Base-by-base conservation (phyloP, 495 filamentous ascomycete genomes). In the Viridothelium virens region DNA sequence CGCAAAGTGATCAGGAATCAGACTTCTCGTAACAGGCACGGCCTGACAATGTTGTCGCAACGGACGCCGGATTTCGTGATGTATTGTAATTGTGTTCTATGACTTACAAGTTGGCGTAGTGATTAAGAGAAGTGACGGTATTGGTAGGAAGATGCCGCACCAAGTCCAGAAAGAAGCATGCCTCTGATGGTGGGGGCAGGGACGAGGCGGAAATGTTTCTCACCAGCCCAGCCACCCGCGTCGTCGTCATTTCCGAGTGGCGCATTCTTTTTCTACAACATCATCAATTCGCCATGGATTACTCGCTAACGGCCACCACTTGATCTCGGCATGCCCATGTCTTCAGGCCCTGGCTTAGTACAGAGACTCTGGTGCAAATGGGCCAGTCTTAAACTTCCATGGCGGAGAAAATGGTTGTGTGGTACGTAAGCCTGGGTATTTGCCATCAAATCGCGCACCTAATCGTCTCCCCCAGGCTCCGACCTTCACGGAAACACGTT, bases 401-500 rank as follows among this genome's bases (percentile, higher is more conserved):
- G 94, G 94, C 84, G 94, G 69, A 87, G 83, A 69, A 84, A 84
- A 50, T 91, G 87, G 75, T 85, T 96, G 50, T 83, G 89, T 66
- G 92, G 92, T 92, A 73, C 72, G 84, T 73, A 47, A 3, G 37
- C 38, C 53, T 36, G 37, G 25, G 63, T 16, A 62, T 2, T 18
- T 63, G 18, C 18, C 10, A 3, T 47, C 16, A 61, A 63, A 44
- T 38, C 25, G 11, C 38, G 48, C 11, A 61, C 9, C 53, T 59
- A 46, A 61, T 3, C 63, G 67, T 63, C 67, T 69, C 9, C 50
- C 61, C 1, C 70, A 96, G 93, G 94, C 69, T 79, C 84, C 67
- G 94, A 98, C 76, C 86, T 97, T 38, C 70, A 84, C 46, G 91
- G 91, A 31, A 97, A 97, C 77, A 96, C 92, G 34, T 98, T 86